Evolutionary conservation across 2,329 filamentous ascomycete species (phyloP).

Genomic region (Scedosporium dehoogii): DNA sequence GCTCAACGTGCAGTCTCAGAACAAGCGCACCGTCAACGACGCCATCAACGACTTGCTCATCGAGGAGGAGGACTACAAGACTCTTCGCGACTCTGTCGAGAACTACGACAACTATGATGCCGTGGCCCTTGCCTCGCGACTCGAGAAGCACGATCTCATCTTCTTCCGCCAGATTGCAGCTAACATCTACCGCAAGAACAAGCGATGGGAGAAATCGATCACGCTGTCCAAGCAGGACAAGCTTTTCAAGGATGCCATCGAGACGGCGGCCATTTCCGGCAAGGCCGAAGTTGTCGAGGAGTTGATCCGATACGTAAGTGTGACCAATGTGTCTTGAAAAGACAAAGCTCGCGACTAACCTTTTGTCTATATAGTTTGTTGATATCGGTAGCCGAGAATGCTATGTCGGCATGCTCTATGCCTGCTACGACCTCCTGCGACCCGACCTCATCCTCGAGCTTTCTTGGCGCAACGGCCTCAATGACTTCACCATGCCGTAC

Average conservation of each 20-base stretch:
- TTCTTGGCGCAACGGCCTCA: constrained; percentile 89
- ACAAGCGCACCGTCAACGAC: constrained; percentile 96
- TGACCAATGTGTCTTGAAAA: neutral
- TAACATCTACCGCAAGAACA: constrained; percentile 99
- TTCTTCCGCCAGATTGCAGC: constrained; percentile 99
- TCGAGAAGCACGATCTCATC: constrained; percentile 95
- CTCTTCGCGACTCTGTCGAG: constrained; percentile 89
- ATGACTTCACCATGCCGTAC: constrained; percentile 98
- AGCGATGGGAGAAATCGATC: constrained; percentile 99
- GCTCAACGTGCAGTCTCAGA: constrained; percentile 89
- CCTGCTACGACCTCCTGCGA: constrained; percentile 94
- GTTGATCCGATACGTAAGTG: constrained; percentile 88
- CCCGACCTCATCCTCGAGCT: constrained; percentile 90
- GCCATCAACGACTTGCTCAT: constrained; percentile 97
- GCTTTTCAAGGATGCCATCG: constrained; percentile 98
- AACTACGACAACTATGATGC: constrained; percentile 99
- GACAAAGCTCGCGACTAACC: neutral
- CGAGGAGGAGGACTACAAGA: constrained; percentile 99
- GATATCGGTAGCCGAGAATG: constrained; percentile 98
- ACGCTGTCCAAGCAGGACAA: constrained; percentile 97
- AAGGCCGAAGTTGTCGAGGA: constrained; percentile 94
- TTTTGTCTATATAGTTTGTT: constrained; percentile 60
- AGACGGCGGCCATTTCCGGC: constrained; percentile 85
- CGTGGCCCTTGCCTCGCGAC: constrained; percentile 77
- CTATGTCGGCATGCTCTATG: constrained; percentile 99